Evolutionary conservation across 1,139 yeast genomes (phyloP), one percentile per base, ranked within the genome.

Genomic region (Nematodospora anomalae): DNA sequence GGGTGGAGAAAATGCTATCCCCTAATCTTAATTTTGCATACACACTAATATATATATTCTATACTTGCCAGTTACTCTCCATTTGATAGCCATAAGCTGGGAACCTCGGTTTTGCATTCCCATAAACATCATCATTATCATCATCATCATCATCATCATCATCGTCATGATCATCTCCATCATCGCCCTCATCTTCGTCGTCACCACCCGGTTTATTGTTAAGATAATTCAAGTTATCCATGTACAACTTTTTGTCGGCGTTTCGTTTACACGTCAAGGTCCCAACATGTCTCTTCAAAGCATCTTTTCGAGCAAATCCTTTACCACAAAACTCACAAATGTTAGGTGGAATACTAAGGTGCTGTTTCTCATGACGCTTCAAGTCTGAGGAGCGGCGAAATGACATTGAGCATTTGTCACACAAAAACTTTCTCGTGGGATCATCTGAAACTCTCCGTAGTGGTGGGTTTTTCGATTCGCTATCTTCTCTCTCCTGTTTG

Each of bases 221-320:
- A 30, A 66, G 51, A 43, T 58, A 58, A 28, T 55, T 53, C 39
- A 69, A 53, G 45, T 71, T 70, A 16, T 62, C 67, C 26, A 55
- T 42, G 41, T 69, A 69, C 30, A 69, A 49, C 44, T 62, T 60
- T 51, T 58, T 80, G 67, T 60, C 85, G 47, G 69, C 70, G 47
- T 83, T 84, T 40, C 92, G 57, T 49, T 78, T 79, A 64, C 89
- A 84, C 1, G 89, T 83, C 41, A 80, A 66, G 0, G 90, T 84
- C 35, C 82, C 85, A 46, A 69, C 69, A 58, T 80, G 92, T 47
- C 92, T 65, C 55, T 82, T 83, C 46, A 85, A 64, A 0, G 94
- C 92, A 58, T 84, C 94, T 52, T 83, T 83, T 31, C 94, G 62
- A 3, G 92, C 92, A 67, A 85, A 84, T 0, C 92, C 90, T 53